Base-by-base conservation (phyloP, 768 basidiomycete genomes). In the Termitomyces sp. region DNA sequence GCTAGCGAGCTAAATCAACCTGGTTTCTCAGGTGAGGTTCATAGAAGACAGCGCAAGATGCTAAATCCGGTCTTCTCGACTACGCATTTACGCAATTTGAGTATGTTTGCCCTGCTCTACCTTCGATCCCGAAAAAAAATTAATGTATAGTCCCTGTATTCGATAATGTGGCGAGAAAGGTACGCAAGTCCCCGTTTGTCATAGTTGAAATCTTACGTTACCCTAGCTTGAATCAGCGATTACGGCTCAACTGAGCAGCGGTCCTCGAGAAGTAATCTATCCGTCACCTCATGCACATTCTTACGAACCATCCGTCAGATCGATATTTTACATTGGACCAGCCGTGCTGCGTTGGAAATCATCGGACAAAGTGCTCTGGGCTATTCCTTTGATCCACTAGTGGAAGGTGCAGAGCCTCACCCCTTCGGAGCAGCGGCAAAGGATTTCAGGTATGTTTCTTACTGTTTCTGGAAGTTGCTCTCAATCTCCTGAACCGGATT, bases 11-110 rank as follows among this genome's bases (percentile, higher is more conserved):
- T 24, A 5, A 30, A 50, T 34, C 5, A 36, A 36, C 18, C 5
- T 13, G 52, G 30, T 7, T n/a, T n/a, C n/a, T 7, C 34, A 64
- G 63, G 64, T 22, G 63, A 65, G 43, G 51, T 53, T 20, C 67
- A 67, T 48, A 60, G 56, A 33, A 66, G 49, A 40, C 75, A 76
- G 53, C 62, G 74, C 22, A 75, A 74, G 57, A 65, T 77, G 64
- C 52, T 77, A n/a, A 74, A 73, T 59, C 75, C 75, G 2, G 71
- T 73, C 3, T 77, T 77, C 53, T 74, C 74, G 12, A 67, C 64
- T 22, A 65, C 67, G 0, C 72, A 74, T 47, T 66, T 77, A 68
- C 70, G 73, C 5, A 64, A 68, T 26, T 58, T 68, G 59, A 44
- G 65, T 64, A 40, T 34, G 60, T 36, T 5, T n/a, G 5, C 47